Base-by-base conservation (phyloP, 73 alveolate species). In the Paramecium biaurelia region DNA sequence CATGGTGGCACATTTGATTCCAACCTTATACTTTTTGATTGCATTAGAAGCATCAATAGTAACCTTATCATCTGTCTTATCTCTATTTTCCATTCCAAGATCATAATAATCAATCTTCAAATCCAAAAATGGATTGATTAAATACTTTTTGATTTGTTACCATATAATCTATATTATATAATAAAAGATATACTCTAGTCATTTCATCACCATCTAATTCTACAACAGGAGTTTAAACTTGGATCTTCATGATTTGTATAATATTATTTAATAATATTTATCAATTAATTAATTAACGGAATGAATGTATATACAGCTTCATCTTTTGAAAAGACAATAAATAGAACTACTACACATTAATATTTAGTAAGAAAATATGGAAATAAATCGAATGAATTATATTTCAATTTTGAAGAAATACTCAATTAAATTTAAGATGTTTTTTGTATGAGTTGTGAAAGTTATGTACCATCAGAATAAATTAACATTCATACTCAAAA, bases 191-290 rank as follows among this genome's bases (percentile, higher is more conserved):
- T 79, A 89, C 94, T 85, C 98, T 89, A 2, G 99, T 95, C 98
- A 96, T 96, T 74, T 96, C 99, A 85, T 96, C 99, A 30, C 99
- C 99, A 70, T 96, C 98, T 32, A 95, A 94, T 72, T 96, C 99
- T 9, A 95, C 99, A 0, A 96, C 93, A 11, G 99, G 98, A 79
- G 95, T 95, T 58, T 89, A 92, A n/a, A 96, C 99, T 82, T 68
- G 84, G 49, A 96, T 93, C 90, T 96, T 96, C 74, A 79, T 79
- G 5, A 37, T 12, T 43, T 43, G n/a, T 42, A 38, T 38, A 79
- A 79, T 79, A 43, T 7, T 30, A 35, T 74, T 74, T 32, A 74
- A 53, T 53, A 53, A 53, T 53, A 53, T 53, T 53, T 53, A 53
- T 53, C 68, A 53, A 18, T 53, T 53, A 30, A 74, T 35, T 74